Conservation (phyloP, 2,329 filamentous ascomycete genomes). For the Nemania sp. region DNA sequence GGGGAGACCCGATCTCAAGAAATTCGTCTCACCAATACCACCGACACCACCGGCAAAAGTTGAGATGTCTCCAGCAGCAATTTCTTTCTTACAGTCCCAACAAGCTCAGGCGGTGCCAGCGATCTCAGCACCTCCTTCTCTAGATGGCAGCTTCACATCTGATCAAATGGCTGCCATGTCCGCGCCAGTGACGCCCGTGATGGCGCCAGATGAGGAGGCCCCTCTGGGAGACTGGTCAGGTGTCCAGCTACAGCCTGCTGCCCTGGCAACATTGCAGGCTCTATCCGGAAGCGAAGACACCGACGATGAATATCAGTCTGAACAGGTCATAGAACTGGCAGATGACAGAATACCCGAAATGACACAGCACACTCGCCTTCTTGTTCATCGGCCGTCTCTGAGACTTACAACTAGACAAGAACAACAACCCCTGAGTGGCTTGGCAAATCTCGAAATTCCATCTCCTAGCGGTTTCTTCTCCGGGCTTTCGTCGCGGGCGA, state of each 20-base stretch:
- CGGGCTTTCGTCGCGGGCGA: constrained; percentile 73
- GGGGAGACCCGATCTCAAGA: constrained; percentile 51
- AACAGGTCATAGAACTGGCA: constrained; percentile 58
- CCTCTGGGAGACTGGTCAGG: constrained; percentile 70
- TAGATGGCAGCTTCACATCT: constrained; percentile 86
- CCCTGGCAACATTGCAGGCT: constrained; percentile 78
- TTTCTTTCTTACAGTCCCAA: constrained; percentile 70
- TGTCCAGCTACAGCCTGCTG: constrained; percentile 76
- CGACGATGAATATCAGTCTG: constrained; percentile 66
- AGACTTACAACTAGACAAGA: constrained; percentile 56
- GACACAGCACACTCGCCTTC: constrained; percentile 56
- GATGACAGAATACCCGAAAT: constrained; percentile 54
- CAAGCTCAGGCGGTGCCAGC: constrained; percentile 70
- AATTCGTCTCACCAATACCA: constrained; percentile 61
- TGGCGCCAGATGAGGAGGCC: constrained; percentile 59
- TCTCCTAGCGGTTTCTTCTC: constrained; percentile 93
- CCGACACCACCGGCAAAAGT: constrained; percentile 69
- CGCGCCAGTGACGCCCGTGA: constrained; percentile 81
- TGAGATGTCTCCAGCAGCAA: constrained; percentile 74
- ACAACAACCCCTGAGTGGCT: constrained; percentile 66
- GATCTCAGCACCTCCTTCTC: constrained; percentile 79
- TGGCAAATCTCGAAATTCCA: constrained; percentile 84
- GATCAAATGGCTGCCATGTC: constrained; percentile 85
- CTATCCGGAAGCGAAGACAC: constrained; percentile 62
- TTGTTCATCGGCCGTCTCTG: constrained; percentile 41